Evolutionary conservation across 352 stramenopile species (phyloP).

Genomic region (Pythium dissimile): DNA sequence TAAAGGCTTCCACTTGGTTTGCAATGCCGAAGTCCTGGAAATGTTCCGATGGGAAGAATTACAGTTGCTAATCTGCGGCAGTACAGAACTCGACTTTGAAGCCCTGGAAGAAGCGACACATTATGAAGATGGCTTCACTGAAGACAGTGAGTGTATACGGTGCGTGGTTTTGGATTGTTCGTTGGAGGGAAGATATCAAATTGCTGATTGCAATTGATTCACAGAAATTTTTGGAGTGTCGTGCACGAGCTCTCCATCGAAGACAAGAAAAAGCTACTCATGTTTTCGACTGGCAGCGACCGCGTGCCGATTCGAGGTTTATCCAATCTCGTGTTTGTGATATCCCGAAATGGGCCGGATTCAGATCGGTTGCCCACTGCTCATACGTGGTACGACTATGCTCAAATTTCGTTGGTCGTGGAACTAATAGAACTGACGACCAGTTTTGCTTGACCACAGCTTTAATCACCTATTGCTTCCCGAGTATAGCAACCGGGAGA

Average conservation of each 20-base stretch:
- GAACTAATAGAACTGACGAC: not conserved
- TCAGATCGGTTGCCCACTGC: constrained; percentile 78
- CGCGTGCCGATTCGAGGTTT: constrained; percentile 80
- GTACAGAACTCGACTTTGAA: constrained; percentile 72
- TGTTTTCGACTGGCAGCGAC: constrained; percentile 85
- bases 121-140: constrained; percentile 75
- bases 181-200: no score
- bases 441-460: constrained; percentile 18
- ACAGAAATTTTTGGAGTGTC: constrained; percentile 76
- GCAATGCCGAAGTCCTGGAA: constrained; percentile 61
- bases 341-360: constrained; percentile 81
- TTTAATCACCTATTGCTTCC: constrained; percentile 89
- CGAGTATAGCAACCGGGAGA: constrained; percentile 71
- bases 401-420: not conserved
- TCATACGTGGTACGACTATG: constrained; percentile 78
- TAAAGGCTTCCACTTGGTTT: constrained; percentile 72
- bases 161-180: constrained; percentile 16
- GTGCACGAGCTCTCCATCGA: constrained; percentile 75
- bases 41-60: constrained; percentile 84
- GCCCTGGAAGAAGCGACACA: constrained; percentile 68
- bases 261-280: constrained; percentile 84
- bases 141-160: constrained; percentile 59
- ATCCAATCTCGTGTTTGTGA: constrained; percentile 78
- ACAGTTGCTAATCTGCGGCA: constrained; percentile 73
- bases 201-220: not conserved